phyloP scores from a whole-genome alignment of 192 early-diverging fungal species.

The Polychytrium aggregatum region DNA sequence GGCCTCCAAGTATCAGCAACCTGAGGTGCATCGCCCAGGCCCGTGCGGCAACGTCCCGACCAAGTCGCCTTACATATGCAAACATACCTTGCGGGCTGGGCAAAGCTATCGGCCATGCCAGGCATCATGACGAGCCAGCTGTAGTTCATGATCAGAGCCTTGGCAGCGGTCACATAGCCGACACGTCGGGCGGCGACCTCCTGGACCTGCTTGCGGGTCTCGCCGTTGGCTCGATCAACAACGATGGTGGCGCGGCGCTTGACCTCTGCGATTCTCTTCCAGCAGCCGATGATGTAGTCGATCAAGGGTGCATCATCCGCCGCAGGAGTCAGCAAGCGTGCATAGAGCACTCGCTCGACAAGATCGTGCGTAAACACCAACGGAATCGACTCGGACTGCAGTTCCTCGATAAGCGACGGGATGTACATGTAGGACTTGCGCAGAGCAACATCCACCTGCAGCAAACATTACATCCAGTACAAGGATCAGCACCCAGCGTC shows the following conservation, averaged over 20 bases:
- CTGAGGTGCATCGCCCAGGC: too few relatives aligned
- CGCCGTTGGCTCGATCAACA: constrained; percentile 30
- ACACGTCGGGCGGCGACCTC: constrained; percentile 36
- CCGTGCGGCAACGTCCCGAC: too few relatives aligned
- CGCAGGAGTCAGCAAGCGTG: constrained; percentile 25
- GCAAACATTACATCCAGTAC: background rate
- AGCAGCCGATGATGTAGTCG: constrained; percentile 23
- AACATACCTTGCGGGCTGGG: constrained; percentile 52
- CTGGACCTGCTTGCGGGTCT: constrained; percentile 4
- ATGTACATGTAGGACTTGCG: constrained; percentile 11
- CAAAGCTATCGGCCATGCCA: constrained; percentile 80
- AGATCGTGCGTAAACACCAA: constrained; percentile 8
- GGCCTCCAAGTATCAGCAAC: too few relatives aligned
- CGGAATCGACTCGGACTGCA: constrained; percentile 10
- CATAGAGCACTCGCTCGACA: constrained; percentile 16
- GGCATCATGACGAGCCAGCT: constrained; percentile 63
- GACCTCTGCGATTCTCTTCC: constrained; percentile 25
- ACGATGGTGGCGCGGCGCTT: constrained; percentile 25
- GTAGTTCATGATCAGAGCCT: constrained; percentile 68
- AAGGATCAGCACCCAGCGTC: background rate
- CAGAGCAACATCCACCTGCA: constrained; percentile 6
- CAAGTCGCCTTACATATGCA: too few relatives aligned
- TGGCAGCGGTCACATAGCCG: constrained; percentile 39
- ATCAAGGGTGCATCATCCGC: constrained; percentile 12
- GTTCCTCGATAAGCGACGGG: constrained; percentile 9